Base-by-base conservation (phyloP, 2,329 filamentous ascomycete species). In the Fusarium haematococcum region DNA sequence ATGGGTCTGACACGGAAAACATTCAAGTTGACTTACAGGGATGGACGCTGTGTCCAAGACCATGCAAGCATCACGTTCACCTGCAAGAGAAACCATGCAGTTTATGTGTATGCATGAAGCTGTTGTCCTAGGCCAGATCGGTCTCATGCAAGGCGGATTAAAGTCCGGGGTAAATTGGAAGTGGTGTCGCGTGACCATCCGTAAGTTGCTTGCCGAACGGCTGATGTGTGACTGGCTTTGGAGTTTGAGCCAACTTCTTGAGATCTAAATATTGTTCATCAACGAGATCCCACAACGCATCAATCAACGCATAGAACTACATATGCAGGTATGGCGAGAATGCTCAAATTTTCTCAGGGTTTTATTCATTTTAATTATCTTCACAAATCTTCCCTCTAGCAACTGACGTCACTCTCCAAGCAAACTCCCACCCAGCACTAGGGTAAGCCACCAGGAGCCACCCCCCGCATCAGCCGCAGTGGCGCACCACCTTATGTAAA, bases 381-480 rank as follows among this genome's bases (percentile, higher is more conserved):
- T 45, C 41, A 45, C 11, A 16, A 45, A 45, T 25, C 7, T 16
- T 20, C 13, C 41, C 7, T 25, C 20, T 1, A 23, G 5, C 13
- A 14, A 1, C 41, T 43, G n/a, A 43, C 41, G 41, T 43, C 41
- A 43, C 41, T 14, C 41, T 14, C n/a, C 39, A 14, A 43, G 11
- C 4, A 48, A 48, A 48, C 43, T 6, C 43, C 43, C n/a, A 43
- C 1, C n/a, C 39, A 14, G 5, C 39, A 7, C 13, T 48, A 48
- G 43, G 43, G 20, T 48, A 48, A 48, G 43, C 43, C 43, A 48
- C 23, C 43, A 8, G 35, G 35, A 16, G 16, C 7, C 35, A 37
- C 41, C 41, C 41, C 41, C 41, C 20, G 7, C 41, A 45, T 45
- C 41, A 48, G 43, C 43, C 43, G 20, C 43, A 48, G 43, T 48